Evolutionary conservation across 2,329 filamentous ascomycete genomes (phyloP).

Genomic region (Cryoendolithus antarcticus): DNA sequence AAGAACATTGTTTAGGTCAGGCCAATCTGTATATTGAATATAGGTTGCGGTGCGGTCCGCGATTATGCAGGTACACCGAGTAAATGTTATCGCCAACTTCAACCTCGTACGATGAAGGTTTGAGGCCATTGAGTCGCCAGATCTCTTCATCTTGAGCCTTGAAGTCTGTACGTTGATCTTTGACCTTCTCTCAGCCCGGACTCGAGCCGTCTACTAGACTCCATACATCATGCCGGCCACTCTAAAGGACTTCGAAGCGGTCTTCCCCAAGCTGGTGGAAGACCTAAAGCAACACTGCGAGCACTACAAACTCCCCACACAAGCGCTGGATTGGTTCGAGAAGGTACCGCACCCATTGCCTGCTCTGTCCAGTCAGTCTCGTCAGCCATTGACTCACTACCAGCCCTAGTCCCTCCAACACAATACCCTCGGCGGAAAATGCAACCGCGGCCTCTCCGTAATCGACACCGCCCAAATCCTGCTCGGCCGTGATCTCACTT

Average conservation of each 20-base stretch:
- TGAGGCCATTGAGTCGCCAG: too few species aligned
- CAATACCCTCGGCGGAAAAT: constrained; percentile 91
- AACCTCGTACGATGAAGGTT: too few species aligned
- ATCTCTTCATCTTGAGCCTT: too few species aligned
- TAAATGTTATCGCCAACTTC: too few species aligned
- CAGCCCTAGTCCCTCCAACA: constrained; percentile 56
- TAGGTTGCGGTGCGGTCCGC: too few species aligned
- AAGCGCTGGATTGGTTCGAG: constrained; percentile 77
- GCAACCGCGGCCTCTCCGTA: constrained; percentile 97
- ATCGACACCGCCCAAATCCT: constrained; percentile 80
- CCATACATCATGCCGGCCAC: constrained; percentile 51
- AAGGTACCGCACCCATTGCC: constrained; percentile 40
- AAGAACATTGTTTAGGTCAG: too few species aligned
- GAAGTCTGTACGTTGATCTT: too few species aligned
- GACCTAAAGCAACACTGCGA: constrained; percentile 68
- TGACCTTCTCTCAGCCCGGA: too few species aligned
- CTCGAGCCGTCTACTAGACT: too few species aligned
- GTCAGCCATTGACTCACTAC: background rate
- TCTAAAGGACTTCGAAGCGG: constrained; percentile 73
- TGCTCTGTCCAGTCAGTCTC: constrained; percentile 1
- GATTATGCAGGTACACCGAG: too few species aligned
- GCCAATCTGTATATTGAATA: too few species aligned
- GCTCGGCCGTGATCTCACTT: constrained; percentile 55
- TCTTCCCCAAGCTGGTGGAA: constrained; percentile 77
- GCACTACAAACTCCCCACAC: constrained; percentile 69